Percentiles rank a stretch among this genome's conserved stretches.
Conservation (phyloP, 179 eudicot genomes). For the Carnegiea gigantea region DNA sequence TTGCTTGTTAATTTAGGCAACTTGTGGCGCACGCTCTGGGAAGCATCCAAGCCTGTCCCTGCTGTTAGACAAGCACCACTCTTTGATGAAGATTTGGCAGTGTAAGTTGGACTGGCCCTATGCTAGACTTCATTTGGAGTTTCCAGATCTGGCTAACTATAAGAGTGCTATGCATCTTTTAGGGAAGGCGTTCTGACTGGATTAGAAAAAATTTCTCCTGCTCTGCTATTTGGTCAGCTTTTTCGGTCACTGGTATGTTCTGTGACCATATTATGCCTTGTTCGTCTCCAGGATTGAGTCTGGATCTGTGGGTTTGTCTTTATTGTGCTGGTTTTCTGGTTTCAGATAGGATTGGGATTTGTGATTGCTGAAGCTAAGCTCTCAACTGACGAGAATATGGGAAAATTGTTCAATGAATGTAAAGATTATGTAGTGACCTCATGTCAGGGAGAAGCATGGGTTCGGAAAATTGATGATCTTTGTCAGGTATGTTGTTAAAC, state of each 20-base stretch:
- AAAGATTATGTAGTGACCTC: conserved; percentile 68
- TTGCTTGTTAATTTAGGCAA: conserved; percentile 54
- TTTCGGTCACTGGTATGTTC: conserved; percentile 74
- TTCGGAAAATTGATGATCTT: conserved; percentile 72
- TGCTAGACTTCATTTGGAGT: conserved; percentile 9
- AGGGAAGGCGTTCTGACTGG: conserved; percentile 75
- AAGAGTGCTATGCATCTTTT: conserved; percentile 28
- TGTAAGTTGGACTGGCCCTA: conserved; percentile 49
- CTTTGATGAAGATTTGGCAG: conserved; percentile 90
- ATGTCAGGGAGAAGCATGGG: conserved; percentile 73
- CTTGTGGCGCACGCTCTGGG: conserved; percentile 98
- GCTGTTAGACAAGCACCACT: conserved; percentile 90
- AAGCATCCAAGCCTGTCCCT: conserved; percentile 89
- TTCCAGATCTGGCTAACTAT: conserved; percentile 18
- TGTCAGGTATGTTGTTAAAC: conserved; percentile 63
- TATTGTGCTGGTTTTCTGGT: conserved; percentile 1
- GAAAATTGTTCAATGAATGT: conserved; percentile 72
- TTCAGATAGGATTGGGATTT: conserved; percentile 82
- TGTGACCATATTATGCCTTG: not conserved
- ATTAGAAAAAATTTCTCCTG: conserved; percentile 70
- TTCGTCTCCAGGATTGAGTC: not conserved
- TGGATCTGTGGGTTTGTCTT: not conserved
- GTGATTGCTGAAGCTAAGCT: conserved; percentile 68
- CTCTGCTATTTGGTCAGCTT: conserved; percentile 76
- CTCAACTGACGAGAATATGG: conserved; percentile 43